These are phyloP conservation scores for Candida lessepsii DNA, from an alignment of 805 yeast genomes.

Conservation along the genomic window DNA sequence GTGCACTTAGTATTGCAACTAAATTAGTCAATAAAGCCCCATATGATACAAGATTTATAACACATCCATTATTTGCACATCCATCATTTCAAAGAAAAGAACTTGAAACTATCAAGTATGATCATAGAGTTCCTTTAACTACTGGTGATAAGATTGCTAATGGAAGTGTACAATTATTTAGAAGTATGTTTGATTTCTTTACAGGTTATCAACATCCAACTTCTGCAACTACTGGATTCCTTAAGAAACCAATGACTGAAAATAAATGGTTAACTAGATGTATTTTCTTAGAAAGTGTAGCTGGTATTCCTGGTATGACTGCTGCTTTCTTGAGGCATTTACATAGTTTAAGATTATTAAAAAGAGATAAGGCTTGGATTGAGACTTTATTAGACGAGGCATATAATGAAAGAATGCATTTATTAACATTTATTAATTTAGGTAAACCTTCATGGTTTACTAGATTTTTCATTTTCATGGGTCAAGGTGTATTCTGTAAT, in stretches of 20 bases:
- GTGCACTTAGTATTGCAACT: slow-evolving; percentile 24
- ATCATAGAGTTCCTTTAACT: slow-evolving; percentile 51
- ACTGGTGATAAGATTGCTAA: slow-evolving; percentile 54
- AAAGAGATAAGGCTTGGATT: slow-evolving; percentile 71
- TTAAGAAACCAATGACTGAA: slow-evolving; percentile 46
- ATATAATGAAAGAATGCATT: slow-evolving; percentile 76
- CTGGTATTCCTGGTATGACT: slow-evolving; percentile 80
- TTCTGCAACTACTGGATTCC: slow-evolving; percentile 29
- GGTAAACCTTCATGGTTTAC: slow-evolving; percentile 63
- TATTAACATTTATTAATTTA: slow-evolving; percentile 63
- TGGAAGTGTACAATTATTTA: slow-evolving; percentile 41
- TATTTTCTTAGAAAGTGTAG: slow-evolving; percentile 67
- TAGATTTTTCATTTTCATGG: slow-evolving; percentile 51
- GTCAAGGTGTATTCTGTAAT: slow-evolving; percentile 72
- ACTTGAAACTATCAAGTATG: slow-evolving; percentile 39
- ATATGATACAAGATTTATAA: slow-evolving; percentile 32
- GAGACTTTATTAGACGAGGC: slow-evolving; percentile 75
- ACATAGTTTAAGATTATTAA: slow-evolving; percentile 58
- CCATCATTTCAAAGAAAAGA: slow-evolving; percentile 30
- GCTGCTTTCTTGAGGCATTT: slow-evolving; percentile 72
- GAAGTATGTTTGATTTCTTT: slow-evolving; percentile 55
- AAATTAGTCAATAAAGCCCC: slow-evolving; percentile 21
- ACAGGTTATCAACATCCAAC: slow-evolving; percentile 66
- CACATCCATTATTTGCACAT: slow-evolving; percentile 41
- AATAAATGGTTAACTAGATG: slow-evolving; percentile 62